phyloP scores from a whole-genome alignment of 768 basidiomycete species.

The Inosperma sp. region DNA sequence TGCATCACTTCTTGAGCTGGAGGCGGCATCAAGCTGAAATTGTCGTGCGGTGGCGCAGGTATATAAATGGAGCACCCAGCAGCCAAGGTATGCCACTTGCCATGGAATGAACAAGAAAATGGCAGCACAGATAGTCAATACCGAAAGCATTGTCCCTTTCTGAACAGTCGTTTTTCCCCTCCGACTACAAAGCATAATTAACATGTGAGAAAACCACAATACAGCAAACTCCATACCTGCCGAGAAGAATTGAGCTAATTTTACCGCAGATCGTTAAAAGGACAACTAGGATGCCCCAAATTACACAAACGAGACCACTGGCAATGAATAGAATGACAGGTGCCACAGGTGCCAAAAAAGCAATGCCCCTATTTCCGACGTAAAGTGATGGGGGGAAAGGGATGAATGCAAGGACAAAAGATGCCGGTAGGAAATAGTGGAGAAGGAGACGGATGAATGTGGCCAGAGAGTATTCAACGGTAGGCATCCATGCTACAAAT shows the following conservation, averaged over 20 bases:
- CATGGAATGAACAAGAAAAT: slow-evolving; percentile 80
- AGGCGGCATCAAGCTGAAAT: slow-evolving; percentile 7
- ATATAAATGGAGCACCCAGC: slow-evolving; percentile 73
- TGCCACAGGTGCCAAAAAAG: slow-evolving; percentile 47
- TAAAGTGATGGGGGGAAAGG: slow-evolving; percentile 53
- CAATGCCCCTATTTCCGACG: slow-evolving; percentile 56
- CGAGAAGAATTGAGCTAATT: slow-evolving; percentile 27
- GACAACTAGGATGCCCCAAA: slow-evolving; percentile 49
- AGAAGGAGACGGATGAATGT: slow-evolving; percentile 38
- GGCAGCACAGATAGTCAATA: slow-evolving; percentile 55
- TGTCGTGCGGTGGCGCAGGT: slow-evolving; percentile 48
- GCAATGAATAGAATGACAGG: slow-evolving; percentile 53
- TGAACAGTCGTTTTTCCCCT: slow-evolving; percentile 37
- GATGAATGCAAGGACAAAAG: slow-evolving; percentile 46
- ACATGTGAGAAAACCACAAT: neutral
- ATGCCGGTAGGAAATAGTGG: slow-evolving; percentile 39
- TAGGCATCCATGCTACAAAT: slow-evolving; percentile 40
- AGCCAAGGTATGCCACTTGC: slow-evolving; percentile 86
- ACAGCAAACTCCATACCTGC: slow-evolving; percentile 31
- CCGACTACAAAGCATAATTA: slow-evolving; percentile 21
- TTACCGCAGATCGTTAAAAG: slow-evolving; percentile 46
- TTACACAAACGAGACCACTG: slow-evolving; percentile 59
- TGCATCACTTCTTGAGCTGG: slow-evolving; percentile 7
- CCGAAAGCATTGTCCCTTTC: slow-evolving; percentile 51
- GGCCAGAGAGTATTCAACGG: slow-evolving; percentile 45